Conservation (phyloP, 257 asterid species). For the Solanum megistacrolobum region DNA sequence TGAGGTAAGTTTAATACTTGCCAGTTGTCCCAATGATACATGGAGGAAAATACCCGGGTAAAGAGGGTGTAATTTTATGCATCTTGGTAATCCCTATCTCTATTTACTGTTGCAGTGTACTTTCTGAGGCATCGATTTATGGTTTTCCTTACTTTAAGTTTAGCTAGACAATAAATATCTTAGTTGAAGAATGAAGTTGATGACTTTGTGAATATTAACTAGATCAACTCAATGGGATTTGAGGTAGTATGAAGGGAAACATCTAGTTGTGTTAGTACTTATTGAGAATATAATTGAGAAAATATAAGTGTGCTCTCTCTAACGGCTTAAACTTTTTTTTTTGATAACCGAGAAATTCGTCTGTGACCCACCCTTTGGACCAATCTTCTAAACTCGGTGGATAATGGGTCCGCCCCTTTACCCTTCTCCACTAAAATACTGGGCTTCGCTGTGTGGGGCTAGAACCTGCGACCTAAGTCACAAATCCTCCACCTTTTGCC, state of each 20-base stretch:
- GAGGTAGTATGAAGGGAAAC: background rate
- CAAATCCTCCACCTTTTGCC: too few relatives aligned
- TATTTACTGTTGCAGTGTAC: background rate
- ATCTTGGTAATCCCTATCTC: background rate
- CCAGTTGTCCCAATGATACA: background rate
- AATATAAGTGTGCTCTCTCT: background rate
- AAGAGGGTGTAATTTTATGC: background rate
- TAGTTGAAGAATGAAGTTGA: background rate
- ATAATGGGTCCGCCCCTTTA: too few relatives aligned
- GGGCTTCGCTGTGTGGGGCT: too few relatives aligned
- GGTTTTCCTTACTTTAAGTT: background rate
- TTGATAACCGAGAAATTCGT: too few relatives aligned
- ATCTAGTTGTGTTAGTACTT: background rate
- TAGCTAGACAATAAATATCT: background rate
- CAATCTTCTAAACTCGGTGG: too few relatives aligned
- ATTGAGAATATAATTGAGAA: background rate
- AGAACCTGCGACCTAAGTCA: too few relatives aligned
- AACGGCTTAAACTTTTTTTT: background rate
- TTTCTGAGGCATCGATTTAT: background rate
- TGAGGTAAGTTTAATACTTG: conserved; percentile 29
- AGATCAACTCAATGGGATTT: background rate
- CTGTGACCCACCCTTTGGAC: too few relatives aligned
- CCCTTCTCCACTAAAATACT: too few relatives aligned
- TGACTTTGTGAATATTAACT: background rate
- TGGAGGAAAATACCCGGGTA: background rate